phyloP scores from a whole-genome alignment of 1,284 basidiomycete species.

The Butyriboletus appendiculatus region DNA sequence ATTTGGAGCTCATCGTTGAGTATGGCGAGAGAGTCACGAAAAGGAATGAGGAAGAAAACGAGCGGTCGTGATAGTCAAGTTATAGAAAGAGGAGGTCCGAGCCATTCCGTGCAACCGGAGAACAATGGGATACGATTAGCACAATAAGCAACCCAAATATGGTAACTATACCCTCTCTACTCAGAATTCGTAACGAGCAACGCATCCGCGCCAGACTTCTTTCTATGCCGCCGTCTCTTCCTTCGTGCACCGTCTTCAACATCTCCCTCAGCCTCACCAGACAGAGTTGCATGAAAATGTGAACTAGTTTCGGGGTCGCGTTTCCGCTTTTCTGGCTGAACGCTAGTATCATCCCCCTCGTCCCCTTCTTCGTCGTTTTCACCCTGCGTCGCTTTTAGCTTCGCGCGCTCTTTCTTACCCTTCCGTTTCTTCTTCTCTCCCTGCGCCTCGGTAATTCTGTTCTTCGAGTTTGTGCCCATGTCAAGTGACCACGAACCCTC shows the following conservation, averaged over 20 bases:
- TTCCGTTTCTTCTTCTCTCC: constrained; percentile 62
- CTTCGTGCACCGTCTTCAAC: constrained; percentile 13
- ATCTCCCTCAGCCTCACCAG: background rate
- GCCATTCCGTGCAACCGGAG: background rate
- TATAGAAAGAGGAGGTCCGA: background rate
- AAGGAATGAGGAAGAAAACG: constrained; percentile 6
- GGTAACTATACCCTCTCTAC: background rate
- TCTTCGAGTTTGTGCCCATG: constrained; percentile 8
- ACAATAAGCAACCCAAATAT: constrained; percentile 22
- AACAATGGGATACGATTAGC: constrained; percentile 21
- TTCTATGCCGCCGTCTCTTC: constrained; percentile 43
- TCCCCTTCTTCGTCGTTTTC: constrained; percentile 12
- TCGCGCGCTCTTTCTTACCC: constrained; percentile 76
- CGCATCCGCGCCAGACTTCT: background rate
- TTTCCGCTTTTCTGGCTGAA: constrained; percentile 19
- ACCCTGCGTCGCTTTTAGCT: constrained; percentile 38
- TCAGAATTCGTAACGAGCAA: too few relatives aligned
- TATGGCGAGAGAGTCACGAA: background rate
- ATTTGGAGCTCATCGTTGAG: constrained; percentile 30
- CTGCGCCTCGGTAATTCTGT: constrained; percentile 10
- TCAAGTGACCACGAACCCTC: constrained; percentile 21
- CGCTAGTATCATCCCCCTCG: background rate
- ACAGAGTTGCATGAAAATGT: background rate
- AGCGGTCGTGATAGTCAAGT: constrained; percentile 13
- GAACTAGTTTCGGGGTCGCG: constrained; percentile 2